Base-by-base conservation (phyloP, 768 basidiomycete species). In the Hericium erinaceus region DNA sequence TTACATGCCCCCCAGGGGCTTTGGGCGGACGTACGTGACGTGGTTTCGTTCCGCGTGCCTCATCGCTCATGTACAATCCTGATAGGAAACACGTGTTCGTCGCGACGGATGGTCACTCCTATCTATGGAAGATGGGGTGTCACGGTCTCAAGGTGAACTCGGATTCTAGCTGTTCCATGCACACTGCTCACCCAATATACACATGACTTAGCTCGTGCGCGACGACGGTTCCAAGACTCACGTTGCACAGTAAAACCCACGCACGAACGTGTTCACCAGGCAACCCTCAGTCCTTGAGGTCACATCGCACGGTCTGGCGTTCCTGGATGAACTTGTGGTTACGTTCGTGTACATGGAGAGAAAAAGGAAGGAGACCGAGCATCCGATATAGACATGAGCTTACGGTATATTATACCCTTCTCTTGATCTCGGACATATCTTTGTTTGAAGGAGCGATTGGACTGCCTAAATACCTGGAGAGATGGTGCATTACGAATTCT, bases 161-260 rank as follows among this genome's bases (percentile, higher is more conserved):
- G 22, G 8, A 20, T 46, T 16, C 8, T 48, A 39, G 11, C 55
- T 44, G 39, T 33, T 33, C 33, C 33, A 33, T 10, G 57, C 1
- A 59, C 56, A 13, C 24, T 13, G 40, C 40, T 22, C 59, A 4
- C 57, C 51, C n/a, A 55, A 20, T 10, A 54, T 46, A 4, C 48
- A 57, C 55, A 52, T 60, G 10, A 54, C 16, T 56, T 10, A 57
- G 56, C 8, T 60, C 56, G 11, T 44, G 56, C 39, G n/a, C 13
- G 40, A 55, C 8, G 54, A 55, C 40, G 28, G 33, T 18, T 33
- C 37, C 12, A 46, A 44, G 9, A 16, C 26, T 26, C 33, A 12
- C 22, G 11, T 55, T 9, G 54, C 44, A 6, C 39, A 39, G 18
- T 48, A 24, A 20, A 41, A 55, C 41, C 39, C 10, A 13, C 37